A percentile compares a stretch with the other conserved stretches of the same genome.
Conservation (phyloP, 805 yeast genomes). For the Metschnikowia baotianmanensis region DNA sequence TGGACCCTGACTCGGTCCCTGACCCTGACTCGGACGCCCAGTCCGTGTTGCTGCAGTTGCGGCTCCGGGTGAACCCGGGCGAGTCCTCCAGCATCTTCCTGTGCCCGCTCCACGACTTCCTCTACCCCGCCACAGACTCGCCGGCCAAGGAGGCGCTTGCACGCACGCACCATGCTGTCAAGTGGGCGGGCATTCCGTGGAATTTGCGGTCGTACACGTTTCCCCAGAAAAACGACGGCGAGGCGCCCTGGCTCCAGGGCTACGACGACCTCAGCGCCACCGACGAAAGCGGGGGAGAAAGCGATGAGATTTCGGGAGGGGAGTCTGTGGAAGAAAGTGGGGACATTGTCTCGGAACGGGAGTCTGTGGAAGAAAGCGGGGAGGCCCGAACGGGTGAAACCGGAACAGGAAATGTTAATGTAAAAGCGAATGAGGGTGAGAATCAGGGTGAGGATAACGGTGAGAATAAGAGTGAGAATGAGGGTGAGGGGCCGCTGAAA, state of each 20-base stretch:
- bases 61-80: conserved; percentile 65
- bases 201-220: conserved; percentile 59
- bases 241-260: conserved; percentile 61
- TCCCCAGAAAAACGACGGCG: conserved; percentile 52
- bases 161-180: conserved; percentile 33
- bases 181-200: conserved; percentile 78
- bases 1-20: no score
- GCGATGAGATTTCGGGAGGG: neutral
- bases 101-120: conserved; percentile 63
- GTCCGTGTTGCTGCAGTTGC: conserved; percentile 28
- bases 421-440: neutral
- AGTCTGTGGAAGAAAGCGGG: conserved; percentile 14
- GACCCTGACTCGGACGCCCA: no score
- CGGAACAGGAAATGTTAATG: neutral
- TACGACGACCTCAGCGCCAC: conserved; percentile 56
- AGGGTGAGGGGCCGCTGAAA: no score
- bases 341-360: no score
- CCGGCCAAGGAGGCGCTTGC: conserved; percentile 30
- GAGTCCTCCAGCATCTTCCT: conserved; percentile 71
- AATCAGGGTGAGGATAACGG: neutral
- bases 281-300: conserved; percentile 37
- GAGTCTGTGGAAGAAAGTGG: neutral
- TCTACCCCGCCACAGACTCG: conserved; percentile 34
- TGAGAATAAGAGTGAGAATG: neutral
- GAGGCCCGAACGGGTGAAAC: conserved; percentile 31